Percentiles rank a stretch among this genome's conserved stretches.
Evolutionary conservation across 1,284 basidiomycete genomes (phyloP).

Genomic region (Ganoderma leucocontextum): DNA sequence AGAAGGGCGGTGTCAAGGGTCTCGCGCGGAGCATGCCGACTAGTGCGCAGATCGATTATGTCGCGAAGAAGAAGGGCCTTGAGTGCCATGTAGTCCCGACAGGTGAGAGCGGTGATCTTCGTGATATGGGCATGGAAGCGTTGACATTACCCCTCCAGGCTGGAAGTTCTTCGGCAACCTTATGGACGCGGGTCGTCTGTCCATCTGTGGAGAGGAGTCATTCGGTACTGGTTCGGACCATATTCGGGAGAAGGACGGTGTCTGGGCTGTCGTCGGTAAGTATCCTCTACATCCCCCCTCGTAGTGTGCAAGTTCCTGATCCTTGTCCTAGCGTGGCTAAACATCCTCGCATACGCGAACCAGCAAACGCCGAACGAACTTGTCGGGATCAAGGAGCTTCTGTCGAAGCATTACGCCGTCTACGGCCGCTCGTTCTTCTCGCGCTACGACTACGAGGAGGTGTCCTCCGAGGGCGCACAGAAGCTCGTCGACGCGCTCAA

Average conservation of each 20-base stretch:
- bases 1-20: slow-evolving; percentile 91
- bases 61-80: slow-evolving; percentile 93
- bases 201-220: slow-evolving; percentile 98
- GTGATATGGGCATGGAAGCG: neutral
- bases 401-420: slow-evolving; percentile 87
- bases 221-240: slow-evolving; percentile 99
- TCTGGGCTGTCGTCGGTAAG: slow-evolving; percentile 94
- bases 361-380: slow-evolving; percentile 78
- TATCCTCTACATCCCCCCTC: neutral
- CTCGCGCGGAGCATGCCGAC: slow-evolving; percentile 98
- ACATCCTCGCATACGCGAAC: slow-evolving; percentile 95
- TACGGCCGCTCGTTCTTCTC: slow-evolving; percentile 99
- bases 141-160: slow-evolving; percentile 54
- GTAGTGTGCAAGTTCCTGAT: slow-evolving; percentile 14
- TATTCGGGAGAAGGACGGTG: slow-evolving; percentile 98
- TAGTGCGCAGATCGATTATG: slow-evolving; percentile 95
- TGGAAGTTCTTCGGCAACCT: slow-evolving; percentile 99
- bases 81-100: slow-evolving; percentile 98
- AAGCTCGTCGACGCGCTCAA: slow-evolving; percentile 86
- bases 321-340: slow-evolving; percentile 85
- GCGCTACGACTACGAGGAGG: slow-evolving; percentile 99
- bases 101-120: slow-evolving; percentile 56
- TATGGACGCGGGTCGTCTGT: slow-evolving; percentile 97
- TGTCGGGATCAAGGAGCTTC: slow-evolving; percentile 89
- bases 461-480: slow-evolving; percentile 89